Percentiles rank a stretch among this genome's conserved stretches.
phyloP scores from a whole-genome alignment of 2,329 filamentous ascomycete species.

The Alternaria brassicicola region DNA sequence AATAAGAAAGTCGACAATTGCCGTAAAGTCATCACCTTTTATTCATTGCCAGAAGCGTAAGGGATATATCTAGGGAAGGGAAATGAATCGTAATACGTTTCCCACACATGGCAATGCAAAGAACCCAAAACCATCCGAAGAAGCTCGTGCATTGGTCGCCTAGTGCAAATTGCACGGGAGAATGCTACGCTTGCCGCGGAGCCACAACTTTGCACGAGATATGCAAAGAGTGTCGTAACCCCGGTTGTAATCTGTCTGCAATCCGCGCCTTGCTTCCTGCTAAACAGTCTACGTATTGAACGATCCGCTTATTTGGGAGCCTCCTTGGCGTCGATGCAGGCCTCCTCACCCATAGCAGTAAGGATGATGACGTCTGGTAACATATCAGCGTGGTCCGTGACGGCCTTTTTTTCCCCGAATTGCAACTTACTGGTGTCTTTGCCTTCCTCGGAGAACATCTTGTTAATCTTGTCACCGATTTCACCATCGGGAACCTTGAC shows the following conservation, averaged over 20 bases:
- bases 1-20: constrained; percentile 28
- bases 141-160: constrained; percentile 44
- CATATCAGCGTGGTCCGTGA: constrained; percentile 24
- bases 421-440: constrained; percentile 89
- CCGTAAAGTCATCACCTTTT: constrained; percentile 46
- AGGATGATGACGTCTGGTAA: constrained; percentile 83
- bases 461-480: constrained; percentile 82
- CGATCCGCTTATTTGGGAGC: constrained; percentile 61
- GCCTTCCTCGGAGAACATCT: constrained; percentile 79
- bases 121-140: constrained; percentile 46
- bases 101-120: constrained; percentile 49
- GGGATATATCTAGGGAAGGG: constrained; percentile 44
- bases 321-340: constrained; percentile 92
- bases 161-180: constrained; percentile 40
- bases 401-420: neutral
- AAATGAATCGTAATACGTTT: constrained; percentile 45
- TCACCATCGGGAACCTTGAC: constrained; percentile 92
- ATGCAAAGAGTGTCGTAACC: constrained; percentile 32
- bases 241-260: constrained; percentile 32
- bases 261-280: constrained; percentile 36
- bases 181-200: constrained; percentile 39
- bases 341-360: constrained; percentile 95
- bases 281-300: constrained; percentile 35
- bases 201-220: constrained; percentile 32
- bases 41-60: constrained; percentile 46